Evolutionary conservation across 306 rosid species (phyloP).

Genomic region (Casuarina cunninghamiana): DNA sequence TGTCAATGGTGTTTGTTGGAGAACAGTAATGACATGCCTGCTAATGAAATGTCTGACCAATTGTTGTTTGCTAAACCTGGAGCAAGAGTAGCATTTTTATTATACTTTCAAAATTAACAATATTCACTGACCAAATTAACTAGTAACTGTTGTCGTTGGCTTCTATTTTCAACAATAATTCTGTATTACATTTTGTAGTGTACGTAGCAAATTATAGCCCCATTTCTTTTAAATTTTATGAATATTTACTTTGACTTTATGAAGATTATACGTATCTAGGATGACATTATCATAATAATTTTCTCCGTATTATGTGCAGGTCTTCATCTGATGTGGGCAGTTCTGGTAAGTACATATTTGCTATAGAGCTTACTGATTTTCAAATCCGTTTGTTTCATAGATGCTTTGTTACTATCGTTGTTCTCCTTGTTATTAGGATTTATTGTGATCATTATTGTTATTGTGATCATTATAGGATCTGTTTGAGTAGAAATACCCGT

Average conservation of each 20-base stretch:
- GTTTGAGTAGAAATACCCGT: neutral
- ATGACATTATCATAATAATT: slow-evolving; percentile 25
- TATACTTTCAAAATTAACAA: neutral
- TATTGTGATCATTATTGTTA: neutral
- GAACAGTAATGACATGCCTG: neutral
- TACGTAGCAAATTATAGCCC: neutral
- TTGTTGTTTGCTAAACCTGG: neutral
- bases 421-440: too few relatives aligned
- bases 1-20: neutral
- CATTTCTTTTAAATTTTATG: neutral
- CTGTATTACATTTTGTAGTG: neutral
- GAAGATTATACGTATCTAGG: slow-evolving; percentile 3
- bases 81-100: neutral
- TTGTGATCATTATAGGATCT: neutral
- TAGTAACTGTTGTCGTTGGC: neutral
- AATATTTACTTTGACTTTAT: neutral
- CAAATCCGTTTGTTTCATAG: slow-evolving; percentile 3
- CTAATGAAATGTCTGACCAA: neutral
- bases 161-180: neutral
- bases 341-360: slow-evolving; percentile 63
- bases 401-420: neutral
- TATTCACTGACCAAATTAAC: neutral
- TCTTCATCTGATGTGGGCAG: slow-evolving; percentile 74
- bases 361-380: slow-evolving; percentile 12
- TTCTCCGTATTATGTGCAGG: slow-evolving; percentile 42